Percentiles rank a stretch among this genome's conserved stretches.
Evolutionary conservation across 2,329 filamentous ascomycete species (phyloP).

Genomic region (Exophiala calicioides): DNA sequence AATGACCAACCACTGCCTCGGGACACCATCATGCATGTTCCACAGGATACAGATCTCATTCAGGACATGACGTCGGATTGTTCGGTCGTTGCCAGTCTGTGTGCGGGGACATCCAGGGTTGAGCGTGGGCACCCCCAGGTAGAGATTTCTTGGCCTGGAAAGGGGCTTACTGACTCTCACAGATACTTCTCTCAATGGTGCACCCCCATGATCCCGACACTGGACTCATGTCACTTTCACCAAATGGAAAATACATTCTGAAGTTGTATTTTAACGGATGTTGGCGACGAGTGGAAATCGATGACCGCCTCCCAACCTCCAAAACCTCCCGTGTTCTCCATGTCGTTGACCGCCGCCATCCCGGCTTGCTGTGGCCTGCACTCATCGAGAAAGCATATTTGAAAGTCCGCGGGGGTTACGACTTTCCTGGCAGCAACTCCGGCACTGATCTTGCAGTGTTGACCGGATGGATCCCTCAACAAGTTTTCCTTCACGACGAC

Average conservation of each 20-base stretch:
- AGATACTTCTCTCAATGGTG: conserved; percentile 72
- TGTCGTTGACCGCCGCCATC: conserved; percentile 82
- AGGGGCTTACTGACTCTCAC: conserved; percentile 14
- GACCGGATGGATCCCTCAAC: conserved; percentile 95
- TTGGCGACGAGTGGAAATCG: conserved; percentile 81
- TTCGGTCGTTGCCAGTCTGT: conserved; percentile 93
- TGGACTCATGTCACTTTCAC: conserved; percentile 63
- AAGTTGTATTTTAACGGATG: conserved; percentile 96
- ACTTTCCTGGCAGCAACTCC: conserved; percentile 96
- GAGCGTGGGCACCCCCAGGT: conserved; percentile 70
- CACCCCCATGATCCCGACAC: conserved; percentile 69
- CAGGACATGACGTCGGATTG: conserved; percentile 97
- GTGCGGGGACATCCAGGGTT: conserved; percentile 72
- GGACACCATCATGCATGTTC: conserved; percentile 58
- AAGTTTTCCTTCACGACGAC: conserved; percentile 85
- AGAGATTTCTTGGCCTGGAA: conserved; percentile 32
- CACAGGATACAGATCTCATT: conserved; percentile 71
- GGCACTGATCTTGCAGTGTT: conserved; percentile 91
- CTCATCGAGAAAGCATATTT: conserved; percentile 94
- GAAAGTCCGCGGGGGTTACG: conserved; percentile 92
- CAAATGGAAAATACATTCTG: conserved; percentile 85
- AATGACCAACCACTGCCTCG: conserved; percentile 17
- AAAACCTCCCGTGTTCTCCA: conserved; percentile 75
- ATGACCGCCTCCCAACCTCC: conserved; percentile 81
- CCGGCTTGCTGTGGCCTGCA: conserved; percentile 83